phyloP scores from a whole-genome alignment of 805 yeast species.

The Kodamaea nitidulidarum region DNA sequence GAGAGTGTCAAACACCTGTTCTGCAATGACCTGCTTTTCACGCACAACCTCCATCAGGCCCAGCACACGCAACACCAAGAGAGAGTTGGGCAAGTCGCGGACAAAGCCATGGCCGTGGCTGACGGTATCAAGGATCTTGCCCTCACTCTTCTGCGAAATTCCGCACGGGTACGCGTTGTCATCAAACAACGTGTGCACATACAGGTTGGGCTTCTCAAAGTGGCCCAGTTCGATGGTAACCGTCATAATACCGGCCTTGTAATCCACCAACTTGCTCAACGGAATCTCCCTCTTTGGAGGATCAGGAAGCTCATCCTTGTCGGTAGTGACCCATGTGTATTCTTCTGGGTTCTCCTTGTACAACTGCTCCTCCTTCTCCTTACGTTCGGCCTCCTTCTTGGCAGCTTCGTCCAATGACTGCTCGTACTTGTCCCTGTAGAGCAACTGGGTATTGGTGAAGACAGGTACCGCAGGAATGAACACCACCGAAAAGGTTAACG shows the following conservation, averaged over 20 bases:
- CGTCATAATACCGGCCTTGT: slow-evolving; percentile 61
- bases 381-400: slow-evolving; percentile 40
- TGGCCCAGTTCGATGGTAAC: slow-evolving; percentile 51
- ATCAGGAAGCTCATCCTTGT: slow-evolving; percentile 30
- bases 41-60: slow-evolving; percentile 46
- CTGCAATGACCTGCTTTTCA: slow-evolving; percentile 48
- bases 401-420: slow-evolving; percentile 29
- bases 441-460: slow-evolving; percentile 53
- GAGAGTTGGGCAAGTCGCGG: slow-evolving; percentile 66
- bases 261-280: slow-evolving; percentile 48
- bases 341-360: slow-evolving; percentile 55
- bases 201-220: slow-evolving; percentile 45
- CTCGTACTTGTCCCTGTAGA: slow-evolving; percentile 42
- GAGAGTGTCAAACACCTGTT: slow-evolving; percentile 45
- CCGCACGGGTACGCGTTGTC: slow-evolving; percentile 60
- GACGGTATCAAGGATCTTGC: slow-evolving; percentile 38
- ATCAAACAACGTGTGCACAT: slow-evolving; percentile 60
- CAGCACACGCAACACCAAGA: slow-evolving; percentile 52
- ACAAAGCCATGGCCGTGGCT: slow-evolving; percentile 59
- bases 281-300: slow-evolving; percentile 44
- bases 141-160: slow-evolving; percentile 46
- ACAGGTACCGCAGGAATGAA: slow-evolving; percentile 66
- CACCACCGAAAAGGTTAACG: slow-evolving; percentile 50
- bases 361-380: slow-evolving; percentile 46
- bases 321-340: slow-evolving; percentile 60